Percentiles rank a stretch among this genome's conserved stretches.
phyloP scores from a whole-genome alignment of 1,139 yeast genomes.

The Pichia sp. region DNA sequence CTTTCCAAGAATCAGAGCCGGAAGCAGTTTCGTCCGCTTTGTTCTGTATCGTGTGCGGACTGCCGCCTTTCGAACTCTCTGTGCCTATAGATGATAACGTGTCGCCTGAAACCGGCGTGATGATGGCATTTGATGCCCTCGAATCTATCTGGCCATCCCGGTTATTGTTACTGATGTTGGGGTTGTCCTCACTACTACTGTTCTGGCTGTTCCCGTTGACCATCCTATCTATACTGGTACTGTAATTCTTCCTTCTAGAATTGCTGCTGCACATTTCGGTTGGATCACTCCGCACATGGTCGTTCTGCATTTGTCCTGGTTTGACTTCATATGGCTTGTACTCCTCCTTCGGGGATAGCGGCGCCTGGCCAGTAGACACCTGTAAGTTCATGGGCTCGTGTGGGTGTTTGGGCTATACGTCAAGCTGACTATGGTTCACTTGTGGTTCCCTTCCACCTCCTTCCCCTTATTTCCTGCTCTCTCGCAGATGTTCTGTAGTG shows the following conservation, averaged over 20 bases:
- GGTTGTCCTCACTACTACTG: neutral
- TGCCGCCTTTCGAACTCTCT: neutral
- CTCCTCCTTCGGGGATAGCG: constrained; percentile 3
- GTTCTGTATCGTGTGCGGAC: neutral
- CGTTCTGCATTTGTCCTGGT: neutral
- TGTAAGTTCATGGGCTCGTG: neutral
- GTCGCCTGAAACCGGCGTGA: constrained; percentile 1
- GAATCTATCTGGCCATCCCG: too few species aligned
- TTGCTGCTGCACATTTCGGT: neutral
- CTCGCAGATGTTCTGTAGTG: neutral
- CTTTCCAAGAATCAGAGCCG: constrained; percentile 1
- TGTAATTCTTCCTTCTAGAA: neutral
- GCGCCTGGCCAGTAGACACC: neutral
- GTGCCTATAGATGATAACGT: neutral
- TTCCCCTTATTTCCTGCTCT: neutral
- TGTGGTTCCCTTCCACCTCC: too few species aligned
- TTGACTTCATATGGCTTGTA: neutral
- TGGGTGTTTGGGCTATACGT: neutral
- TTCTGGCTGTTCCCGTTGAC: neutral
- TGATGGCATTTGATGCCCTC: neutral
- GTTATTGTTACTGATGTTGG: neutral
- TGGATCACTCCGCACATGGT: neutral
- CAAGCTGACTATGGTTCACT: too few species aligned
- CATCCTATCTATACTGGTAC: neutral
- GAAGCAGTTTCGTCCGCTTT: neutral